Evolutionary conservation across 2,329 filamentous ascomycete species (phyloP).

Genomic region (Aspergillus sp.): DNA sequence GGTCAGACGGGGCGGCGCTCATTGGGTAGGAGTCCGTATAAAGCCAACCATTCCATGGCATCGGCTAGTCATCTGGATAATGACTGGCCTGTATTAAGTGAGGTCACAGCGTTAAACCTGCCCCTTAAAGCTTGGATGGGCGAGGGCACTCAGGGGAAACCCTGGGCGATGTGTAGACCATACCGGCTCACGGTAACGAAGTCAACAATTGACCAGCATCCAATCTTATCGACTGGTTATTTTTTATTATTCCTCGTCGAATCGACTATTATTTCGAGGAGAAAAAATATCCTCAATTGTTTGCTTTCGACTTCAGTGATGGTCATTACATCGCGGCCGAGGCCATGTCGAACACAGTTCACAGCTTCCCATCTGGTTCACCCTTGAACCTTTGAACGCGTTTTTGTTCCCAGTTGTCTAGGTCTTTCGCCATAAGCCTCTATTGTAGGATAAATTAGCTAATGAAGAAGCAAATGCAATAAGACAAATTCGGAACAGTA

Average conservation of each 20-base stretch:
- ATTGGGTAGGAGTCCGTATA: background rate
- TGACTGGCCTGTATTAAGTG: background rate
- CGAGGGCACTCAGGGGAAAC: background rate
- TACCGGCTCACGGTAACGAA: background rate
- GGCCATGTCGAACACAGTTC: conserved; percentile 22
- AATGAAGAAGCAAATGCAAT: background rate
- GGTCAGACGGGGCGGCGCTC: background rate
- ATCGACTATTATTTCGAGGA: background rate
- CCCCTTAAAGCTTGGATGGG: background rate
- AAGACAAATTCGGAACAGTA: background rate
- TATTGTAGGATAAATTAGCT: conserved; percentile 38
- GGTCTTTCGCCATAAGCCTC: conserved; percentile 81
- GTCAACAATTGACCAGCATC: background rate
- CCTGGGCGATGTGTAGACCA: background rate
- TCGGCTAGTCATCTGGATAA: background rate
- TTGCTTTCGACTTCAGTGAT: background rate
- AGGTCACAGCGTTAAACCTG: background rate
- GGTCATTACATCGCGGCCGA: background rate
- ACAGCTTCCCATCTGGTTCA: conserved; percentile 82
- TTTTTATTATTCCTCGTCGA: background rate
- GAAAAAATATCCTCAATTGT: background rate
- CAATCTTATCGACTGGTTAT: background rate
- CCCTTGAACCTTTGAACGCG: conserved; percentile 85
- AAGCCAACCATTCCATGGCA: background rate
- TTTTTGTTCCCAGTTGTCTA: conserved; percentile 97